These are phyloP conservation scores for Carex pumila DNA, from an alignment of 176 grass and related monocot species.

Conservation along the genomic window DNA sequence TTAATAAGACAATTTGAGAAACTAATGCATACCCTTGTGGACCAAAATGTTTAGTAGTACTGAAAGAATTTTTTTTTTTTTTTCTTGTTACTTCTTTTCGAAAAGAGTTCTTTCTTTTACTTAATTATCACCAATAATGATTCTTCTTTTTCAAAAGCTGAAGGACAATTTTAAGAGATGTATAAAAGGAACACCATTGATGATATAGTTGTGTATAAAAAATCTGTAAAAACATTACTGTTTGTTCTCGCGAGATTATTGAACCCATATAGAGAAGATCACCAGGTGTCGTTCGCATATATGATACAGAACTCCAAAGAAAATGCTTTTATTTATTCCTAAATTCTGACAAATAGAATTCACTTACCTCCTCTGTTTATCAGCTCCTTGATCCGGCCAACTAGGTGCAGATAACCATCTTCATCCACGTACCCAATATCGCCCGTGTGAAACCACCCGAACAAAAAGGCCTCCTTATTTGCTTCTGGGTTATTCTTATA, in stretches of 20 bases:
- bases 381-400: slow-evolving; percentile 94
- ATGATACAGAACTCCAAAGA: not conserved
- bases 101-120: not conserved
- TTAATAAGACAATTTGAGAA: no score
- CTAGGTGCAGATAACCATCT: slow-evolving; percentile 51
- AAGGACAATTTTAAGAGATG: not conserved
- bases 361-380: slow-evolving; percentile 79
- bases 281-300: not conserved
- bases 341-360: not conserved
- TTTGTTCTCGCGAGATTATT: not conserved
- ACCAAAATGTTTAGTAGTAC: not conserved
- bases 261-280: not conserved
- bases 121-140: not conserved
- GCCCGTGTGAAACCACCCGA: slow-evolving; percentile 95
- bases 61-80: not conserved
- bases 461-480: slow-evolving; percentile 54
- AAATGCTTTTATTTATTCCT: not conserved
- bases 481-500: slow-evolving; percentile 59
- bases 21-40: no score
- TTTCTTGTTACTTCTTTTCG: not conserved
- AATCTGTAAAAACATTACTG: not conserved
- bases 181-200: not conserved
- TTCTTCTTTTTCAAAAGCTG: not conserved
- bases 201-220: not conserved
- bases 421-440: slow-evolving; percentile 65